Conservation (phyloP, 495 filamentous ascomycete species). For the Aspergillus haitiensis region DNA sequence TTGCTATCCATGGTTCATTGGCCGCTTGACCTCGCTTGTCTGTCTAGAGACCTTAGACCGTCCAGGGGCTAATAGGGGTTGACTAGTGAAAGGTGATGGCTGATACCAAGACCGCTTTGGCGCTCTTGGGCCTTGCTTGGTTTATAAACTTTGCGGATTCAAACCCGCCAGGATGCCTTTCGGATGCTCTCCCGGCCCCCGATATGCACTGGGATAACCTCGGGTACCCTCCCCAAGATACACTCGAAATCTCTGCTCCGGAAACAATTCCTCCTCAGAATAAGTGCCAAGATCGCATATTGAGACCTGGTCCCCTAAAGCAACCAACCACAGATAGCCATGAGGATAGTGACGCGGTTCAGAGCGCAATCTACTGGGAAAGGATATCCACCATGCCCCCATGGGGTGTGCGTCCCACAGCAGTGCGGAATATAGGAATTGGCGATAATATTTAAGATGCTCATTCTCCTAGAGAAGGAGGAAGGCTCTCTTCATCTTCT, state of each 20-base stretch:
- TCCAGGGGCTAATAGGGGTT: too few relatives aligned
- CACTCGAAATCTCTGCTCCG: not conserved
- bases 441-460: slow-evolving; percentile 9
- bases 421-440: not conserved
- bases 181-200: slow-evolving; percentile 20
- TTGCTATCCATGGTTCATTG: not conserved
- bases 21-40: not conserved
- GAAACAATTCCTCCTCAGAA: slow-evolving; percentile 19
- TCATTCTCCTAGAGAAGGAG: not conserved
- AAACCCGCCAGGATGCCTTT: not conserved
- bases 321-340: slow-evolving; percentile 6
- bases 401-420: not conserved
- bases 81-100: not conserved
- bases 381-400: not conserved
- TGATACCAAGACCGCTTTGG: not conserved
- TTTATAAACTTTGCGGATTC: slow-evolving; percentile 2
- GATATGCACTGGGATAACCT: slow-evolving; percentile 15
- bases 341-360: not conserved
- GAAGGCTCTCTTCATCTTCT: not conserved
- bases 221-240: slow-evolving; percentile 5
- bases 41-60: too few relatives aligned
- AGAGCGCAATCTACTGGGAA: not conserved
- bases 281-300: slow-evolving; percentile 16
- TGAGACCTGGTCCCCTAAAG: not conserved
- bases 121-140: not conserved